Evolutionary conservation across 2,329 filamentous ascomycete species (phyloP), one percentile per base, ranked within the genome.

Genomic region (Trichoderma sp.): DNA sequence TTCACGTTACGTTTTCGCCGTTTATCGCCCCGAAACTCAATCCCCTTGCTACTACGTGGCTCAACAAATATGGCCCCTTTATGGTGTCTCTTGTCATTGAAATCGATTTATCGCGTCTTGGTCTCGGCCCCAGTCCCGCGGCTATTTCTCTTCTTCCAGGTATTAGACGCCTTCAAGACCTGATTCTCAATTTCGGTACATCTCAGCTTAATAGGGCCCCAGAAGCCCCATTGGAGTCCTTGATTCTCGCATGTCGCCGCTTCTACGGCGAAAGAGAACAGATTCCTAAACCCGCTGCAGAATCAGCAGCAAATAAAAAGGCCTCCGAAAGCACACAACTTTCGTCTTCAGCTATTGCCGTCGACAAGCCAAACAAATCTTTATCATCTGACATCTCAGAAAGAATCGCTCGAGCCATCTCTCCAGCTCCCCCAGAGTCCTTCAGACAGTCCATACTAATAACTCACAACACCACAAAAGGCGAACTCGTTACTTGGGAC

Each of bases 1-100:
- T 84, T 29, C 82, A 84, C 67, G 74, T 79, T 27, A 76, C 79
- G 1, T 77, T 79, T 21, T 81, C 81, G 0, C 81, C 82, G 0
- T 81, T 78, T 56, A 77, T 80, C 4, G 76, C 75, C 1, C 71
- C 72, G 0, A 67, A 68, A 6, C 71, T 79, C 1, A 79, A 77
- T 40, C 80, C 80, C 0, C 75, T 81, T 0, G 79, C 78, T 1
- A 79, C 77, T 0, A 67, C 71, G 4, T 83, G 78, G 77, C 71
- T 81, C 31, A 75, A 76, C 35, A 72, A 65, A 8, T 82, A 82
- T 59, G 77, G 77, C 1, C 64, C 72, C 1, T 78, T 80, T 40
- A 79, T 83, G 72, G 76, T 73, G 19, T 75, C 76, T 31, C 71
- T 84, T 27, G 76, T 77, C 1, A 60, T 84, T 11, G 82, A 84